A percentile compares a stretch with the other conserved stretches of the same genome.
These are phyloP conservation scores for Backusella tuberculispora DNA, from an alignment of 192 early-diverging fungal species.

Conservation along the genomic window DNA sequence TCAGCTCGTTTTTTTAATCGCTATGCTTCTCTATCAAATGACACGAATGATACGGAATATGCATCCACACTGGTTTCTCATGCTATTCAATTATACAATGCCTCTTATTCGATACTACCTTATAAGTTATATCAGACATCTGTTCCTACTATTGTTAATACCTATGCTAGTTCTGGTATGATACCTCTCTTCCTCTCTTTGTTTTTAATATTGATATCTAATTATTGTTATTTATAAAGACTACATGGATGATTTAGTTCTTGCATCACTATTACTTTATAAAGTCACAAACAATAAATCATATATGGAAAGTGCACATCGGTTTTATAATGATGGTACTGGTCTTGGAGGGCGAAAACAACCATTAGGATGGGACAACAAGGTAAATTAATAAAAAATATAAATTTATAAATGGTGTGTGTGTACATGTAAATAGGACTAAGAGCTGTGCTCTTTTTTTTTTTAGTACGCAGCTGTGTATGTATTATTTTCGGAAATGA, in stretches of 20 bases:
- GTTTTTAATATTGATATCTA: not conserved
- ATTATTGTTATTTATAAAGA: not conserved
- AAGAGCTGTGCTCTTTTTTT: not conserved
- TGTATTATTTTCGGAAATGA: constrained; percentile 44
- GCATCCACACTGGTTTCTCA: constrained; percentile 46
- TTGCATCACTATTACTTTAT: constrained; percentile 56
- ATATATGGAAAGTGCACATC: constrained; percentile 46
- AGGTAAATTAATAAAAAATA: constrained; percentile 5
- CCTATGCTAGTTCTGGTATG: constrained; percentile 44
- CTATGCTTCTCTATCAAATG: constrained; percentile 25
- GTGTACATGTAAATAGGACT: not conserved
- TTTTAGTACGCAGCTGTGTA: constrained; percentile 44
- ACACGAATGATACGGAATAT: constrained; percentile 47
- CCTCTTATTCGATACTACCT: constrained; percentile 48
- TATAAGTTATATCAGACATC: constrained; percentile 45
- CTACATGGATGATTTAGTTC: constrained; percentile 52
- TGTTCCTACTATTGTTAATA: constrained; percentile 37
- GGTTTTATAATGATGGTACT: constrained; percentile 42
- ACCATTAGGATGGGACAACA: constrained; percentile 56
- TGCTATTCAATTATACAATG: constrained; percentile 45
- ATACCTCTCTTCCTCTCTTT: not conserved
- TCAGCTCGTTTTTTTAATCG: constrained; percentile 50
- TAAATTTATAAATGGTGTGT: not conserved
- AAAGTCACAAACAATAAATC: constrained; percentile 43
- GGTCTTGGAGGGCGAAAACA: constrained; percentile 15